Percentiles rank a stretch among this genome's conserved stretches.
Conservation (phyloP, 768 basidiomycete genomes). For the Amanita subjunquillea region DNA sequence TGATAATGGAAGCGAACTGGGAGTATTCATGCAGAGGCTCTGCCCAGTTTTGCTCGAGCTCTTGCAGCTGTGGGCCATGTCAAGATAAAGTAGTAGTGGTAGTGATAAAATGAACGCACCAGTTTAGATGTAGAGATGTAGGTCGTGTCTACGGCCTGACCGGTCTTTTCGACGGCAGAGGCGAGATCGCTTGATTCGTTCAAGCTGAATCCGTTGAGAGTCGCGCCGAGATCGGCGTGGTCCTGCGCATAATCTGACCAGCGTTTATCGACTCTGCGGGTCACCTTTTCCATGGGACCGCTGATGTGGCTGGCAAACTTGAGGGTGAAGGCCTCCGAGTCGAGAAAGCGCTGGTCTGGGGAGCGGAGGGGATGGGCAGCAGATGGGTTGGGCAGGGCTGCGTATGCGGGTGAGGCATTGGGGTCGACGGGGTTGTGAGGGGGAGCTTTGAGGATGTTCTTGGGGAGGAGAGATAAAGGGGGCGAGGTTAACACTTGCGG, state of each 20-base stretch:
- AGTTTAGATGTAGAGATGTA: constrained; percentile 88
- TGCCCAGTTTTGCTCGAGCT: constrained; percentile 89
- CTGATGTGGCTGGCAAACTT: constrained; percentile 90
- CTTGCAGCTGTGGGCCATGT: constrained; percentile 56
- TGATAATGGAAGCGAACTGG: constrained; percentile 93
- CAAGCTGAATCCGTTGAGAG: constrained; percentile 86
- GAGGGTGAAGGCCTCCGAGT: constrained; percentile 91
- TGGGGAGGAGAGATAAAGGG: constrained; percentile 83
- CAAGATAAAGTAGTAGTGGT: constrained; percentile 4
- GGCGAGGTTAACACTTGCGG: constrained; percentile 89
- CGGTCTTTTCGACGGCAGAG: constrained; percentile 90
- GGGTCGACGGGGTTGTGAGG: constrained; percentile 89
- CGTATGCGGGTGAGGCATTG: constrained; percentile 61
- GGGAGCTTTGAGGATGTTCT: constrained; percentile 92
- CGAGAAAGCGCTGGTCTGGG: constrained; percentile 92
- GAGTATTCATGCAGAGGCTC: constrained; percentile 94
- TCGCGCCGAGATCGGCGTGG: constrained; percentile 84
- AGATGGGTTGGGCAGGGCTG: constrained; percentile 82
- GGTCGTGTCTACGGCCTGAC: constrained; percentile 90
- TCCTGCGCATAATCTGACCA: constrained; percentile 93
- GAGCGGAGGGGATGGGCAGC: constrained; percentile 80
- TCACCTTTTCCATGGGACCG: constrained; percentile 95
- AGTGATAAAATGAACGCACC: constrained; percentile 25
- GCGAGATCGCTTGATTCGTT: constrained; percentile 70
- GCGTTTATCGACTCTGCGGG: constrained; percentile 81